Percentiles rank a stretch among this genome's conserved stretches.
phyloP scores from a whole-genome alignment of 2,329 filamentous ascomycete species.

The Aspergillus sp. region DNA sequence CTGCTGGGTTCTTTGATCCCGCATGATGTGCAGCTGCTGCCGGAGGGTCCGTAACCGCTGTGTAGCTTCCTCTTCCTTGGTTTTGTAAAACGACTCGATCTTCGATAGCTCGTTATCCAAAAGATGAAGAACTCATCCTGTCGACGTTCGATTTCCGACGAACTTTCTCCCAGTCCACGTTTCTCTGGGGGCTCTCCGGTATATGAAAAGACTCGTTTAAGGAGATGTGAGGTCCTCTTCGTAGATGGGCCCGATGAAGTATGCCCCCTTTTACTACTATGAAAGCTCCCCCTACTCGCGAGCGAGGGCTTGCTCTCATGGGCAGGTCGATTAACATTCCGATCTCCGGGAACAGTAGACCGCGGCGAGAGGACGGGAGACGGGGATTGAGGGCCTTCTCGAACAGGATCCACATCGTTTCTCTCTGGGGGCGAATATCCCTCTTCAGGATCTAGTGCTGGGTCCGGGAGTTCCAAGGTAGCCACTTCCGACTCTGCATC shows the following conservation, averaged over 20 bases:
- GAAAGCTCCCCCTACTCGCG: constrained; percentile 5
- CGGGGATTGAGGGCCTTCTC: constrained; percentile 16
- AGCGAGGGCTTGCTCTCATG: constrained; percentile 4
- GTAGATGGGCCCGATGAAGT: neutral
- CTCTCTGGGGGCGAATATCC: constrained; percentile 11
- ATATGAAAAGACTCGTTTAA: constrained; percentile 37
- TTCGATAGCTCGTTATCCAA: constrained; percentile 83
- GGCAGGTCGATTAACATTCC: neutral
- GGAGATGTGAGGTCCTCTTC: constrained; percentile 24
- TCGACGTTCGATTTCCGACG: constrained; percentile 63
- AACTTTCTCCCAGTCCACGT: constrained; percentile 51
- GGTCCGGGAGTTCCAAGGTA: constrained; percentile 57
- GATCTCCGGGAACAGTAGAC: constrained; percentile 2
- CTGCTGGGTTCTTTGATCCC: constrained; percentile 74
- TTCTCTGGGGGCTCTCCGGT: constrained; percentile 33
- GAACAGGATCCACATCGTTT: constrained; percentile 6
- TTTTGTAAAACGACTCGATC: constrained; percentile 82
- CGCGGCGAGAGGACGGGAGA: constrained; percentile 19
- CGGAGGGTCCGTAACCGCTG: constrained; percentile 66
- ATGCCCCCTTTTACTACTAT: too few species aligned
- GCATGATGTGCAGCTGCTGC: constrained; percentile 88
- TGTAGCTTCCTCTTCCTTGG: constrained; percentile 81
- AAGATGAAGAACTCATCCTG: constrained; percentile 86
- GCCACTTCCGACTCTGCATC: constrained; percentile 36
- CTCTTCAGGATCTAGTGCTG: constrained; percentile 49